Base-by-base conservation (phyloP, 495 filamentous ascomycete genomes). In the Aspergillus indologenus region DNA sequence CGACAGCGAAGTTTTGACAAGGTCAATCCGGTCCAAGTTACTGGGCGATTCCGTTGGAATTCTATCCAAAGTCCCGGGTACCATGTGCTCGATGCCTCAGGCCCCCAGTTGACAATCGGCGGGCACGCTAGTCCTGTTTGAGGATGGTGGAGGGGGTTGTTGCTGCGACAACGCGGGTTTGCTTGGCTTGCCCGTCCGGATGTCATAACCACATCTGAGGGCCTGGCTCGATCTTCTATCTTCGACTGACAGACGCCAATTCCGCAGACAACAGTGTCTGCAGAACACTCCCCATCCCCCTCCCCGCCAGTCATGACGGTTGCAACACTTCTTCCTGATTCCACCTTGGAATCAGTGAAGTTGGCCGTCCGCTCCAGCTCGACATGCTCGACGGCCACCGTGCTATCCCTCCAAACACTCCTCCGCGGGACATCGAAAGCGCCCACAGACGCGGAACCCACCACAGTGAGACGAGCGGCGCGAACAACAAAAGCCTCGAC, bases 381-480 rank as follows among this genome's bases (percentile, higher is more conserved):
- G 59, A 81, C 79, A 62, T 82, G 78, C 63, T 75, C 79, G 15
- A 64, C 76, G 42, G 61, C 72, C 42, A 83, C 79, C 11, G 71
- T 81, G 49, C 64, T 71, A 54, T 70, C 75, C 58, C 74, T 80
- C 58, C 74, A 77, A 70, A 69, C 68, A 24, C 75, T 81, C 34
- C 76, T 80, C 59, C 70, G 73, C 54, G 64, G 65, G 26, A 24
- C 64, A 45, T 64, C 63, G 48, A 71, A 68, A 59, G 51, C 56
- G 12, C 23, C 58, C 8, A 17, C 65, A 51, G 71, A 70, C 47
- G 51, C 53, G 26, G 71, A 74, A 59, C 63, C 52, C 26, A 12
- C 55, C 1, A 53, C 53, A 19, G 29, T 59, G 23, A 65, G 53
- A 46, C 58, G 50, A 24, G 43, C 19, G 8, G 56, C 57, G 23